These are phyloP conservation scores for Talaromyces sp. DNA, from an alignment of 2,329 filamentous ascomycete genomes.

Conservation along the genomic window DNA sequence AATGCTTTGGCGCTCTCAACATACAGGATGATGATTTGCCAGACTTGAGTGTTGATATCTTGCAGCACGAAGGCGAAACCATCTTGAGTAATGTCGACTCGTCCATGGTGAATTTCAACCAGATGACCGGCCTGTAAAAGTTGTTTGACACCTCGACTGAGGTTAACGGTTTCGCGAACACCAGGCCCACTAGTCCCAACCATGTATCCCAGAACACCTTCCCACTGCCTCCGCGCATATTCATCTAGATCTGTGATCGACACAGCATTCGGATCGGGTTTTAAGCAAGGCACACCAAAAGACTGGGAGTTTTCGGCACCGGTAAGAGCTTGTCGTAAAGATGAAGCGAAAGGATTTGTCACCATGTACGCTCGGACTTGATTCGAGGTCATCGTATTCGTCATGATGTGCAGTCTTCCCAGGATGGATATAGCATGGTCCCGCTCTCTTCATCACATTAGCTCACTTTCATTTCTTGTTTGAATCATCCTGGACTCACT, in stretches of 20 bases:
- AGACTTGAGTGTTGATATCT: conserved; percentile 94
- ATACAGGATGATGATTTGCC: conserved; percentile 91
- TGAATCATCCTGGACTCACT: conserved; percentile 36
- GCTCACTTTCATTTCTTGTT: not conserved
- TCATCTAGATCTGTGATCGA: conserved; percentile 72
- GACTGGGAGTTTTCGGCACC: conserved; percentile 81
- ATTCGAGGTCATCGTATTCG: conserved; percentile 58
- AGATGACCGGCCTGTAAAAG: conserved; percentile 77
- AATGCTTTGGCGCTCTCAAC: conserved; percentile 75
- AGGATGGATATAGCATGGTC: conserved; percentile 81
- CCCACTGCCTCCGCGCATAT: conserved; percentile 87
- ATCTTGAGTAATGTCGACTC: conserved; percentile 77
- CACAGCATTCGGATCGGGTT: conserved; percentile 60
- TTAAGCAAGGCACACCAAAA: conserved; percentile 79
- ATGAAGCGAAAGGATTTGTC: conserved; percentile 75
- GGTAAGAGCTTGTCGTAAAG: conserved; percentile 80
- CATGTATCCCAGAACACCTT: conserved; percentile 92
- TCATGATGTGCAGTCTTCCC: conserved; percentile 80
- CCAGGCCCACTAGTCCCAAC: conserved; percentile 58
- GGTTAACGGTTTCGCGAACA: conserved; percentile 47
- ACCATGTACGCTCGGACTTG: conserved; percentile 70
- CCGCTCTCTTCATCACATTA: conserved; percentile 57
- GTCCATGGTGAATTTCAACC: conserved; percentile 59
- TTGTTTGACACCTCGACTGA: conserved; percentile 77
- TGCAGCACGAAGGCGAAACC: conserved; percentile 94